phyloP scores from a whole-genome alignment of 148 eudicot species.

The Arctostaphylos glauca region DNA sequence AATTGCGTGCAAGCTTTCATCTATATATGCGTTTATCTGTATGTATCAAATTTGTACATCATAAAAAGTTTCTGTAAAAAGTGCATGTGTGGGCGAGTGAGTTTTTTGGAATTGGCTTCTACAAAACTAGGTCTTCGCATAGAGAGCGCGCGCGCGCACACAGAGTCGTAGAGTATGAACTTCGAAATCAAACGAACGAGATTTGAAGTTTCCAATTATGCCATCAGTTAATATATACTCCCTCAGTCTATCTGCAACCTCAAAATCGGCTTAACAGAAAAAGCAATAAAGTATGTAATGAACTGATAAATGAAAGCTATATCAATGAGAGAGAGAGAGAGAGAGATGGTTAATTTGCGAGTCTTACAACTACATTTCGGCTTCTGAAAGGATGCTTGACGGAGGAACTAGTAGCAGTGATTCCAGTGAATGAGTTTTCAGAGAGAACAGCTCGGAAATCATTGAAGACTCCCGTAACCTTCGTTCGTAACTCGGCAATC shows the following conservation, averaged over 20 bases:
- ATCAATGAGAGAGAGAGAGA: background rate
- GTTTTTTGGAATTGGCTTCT: background rate
- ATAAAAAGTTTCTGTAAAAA: background rate
- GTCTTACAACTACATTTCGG: conserved; percentile 11
- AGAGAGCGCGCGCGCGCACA: background rate
- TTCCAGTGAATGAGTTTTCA: background rate
- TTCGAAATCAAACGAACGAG: background rate
- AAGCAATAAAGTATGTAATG: background rate
- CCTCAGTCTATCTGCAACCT: background rate
- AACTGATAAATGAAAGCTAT: background rate
- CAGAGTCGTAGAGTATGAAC: background rate
- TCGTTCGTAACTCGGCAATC: conserved; percentile 3
- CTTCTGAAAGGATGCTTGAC: conserved; percentile 12
- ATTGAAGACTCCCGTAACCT: background rate
- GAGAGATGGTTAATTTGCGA: background rate
- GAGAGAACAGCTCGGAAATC: background rate
- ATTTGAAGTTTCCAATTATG: background rate
- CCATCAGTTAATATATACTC: background rate
- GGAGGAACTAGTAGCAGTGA: background rate
- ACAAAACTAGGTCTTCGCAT: background rate
- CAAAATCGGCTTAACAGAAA: background rate
- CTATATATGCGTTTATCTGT: background rate
- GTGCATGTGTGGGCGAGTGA: background rate
- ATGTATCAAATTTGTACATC: background rate
- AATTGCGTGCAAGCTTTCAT: background rate